phyloP scores from a whole-genome alignment of 2,329 filamentous ascomycete genomes.

The Colletotrichum sp. region DNA sequence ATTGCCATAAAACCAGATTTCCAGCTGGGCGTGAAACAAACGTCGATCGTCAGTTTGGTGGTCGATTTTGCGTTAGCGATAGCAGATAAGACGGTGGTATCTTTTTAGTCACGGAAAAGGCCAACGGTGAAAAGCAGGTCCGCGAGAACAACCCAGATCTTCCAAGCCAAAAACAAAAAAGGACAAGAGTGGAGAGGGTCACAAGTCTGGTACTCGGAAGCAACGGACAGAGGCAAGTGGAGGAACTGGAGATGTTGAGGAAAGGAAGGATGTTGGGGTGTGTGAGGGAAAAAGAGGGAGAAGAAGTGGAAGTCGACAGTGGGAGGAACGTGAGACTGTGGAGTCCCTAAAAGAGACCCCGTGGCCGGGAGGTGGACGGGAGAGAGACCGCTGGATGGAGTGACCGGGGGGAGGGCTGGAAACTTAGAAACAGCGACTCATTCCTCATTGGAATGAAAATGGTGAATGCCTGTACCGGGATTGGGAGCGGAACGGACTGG shows the following conservation, averaged over 20 bases:
- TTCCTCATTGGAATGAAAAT: neutral
- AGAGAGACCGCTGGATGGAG: neutral
- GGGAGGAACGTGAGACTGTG: slow-evolving; percentile 14
- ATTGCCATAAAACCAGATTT: neutral
- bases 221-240: neutral
- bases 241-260: neutral
- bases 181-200: neutral
- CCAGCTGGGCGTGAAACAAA: neutral
- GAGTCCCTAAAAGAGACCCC: slow-evolving; percentile 13
- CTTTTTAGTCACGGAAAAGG: slow-evolving; percentile 2
- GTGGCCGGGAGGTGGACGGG: slow-evolving; percentile 6
- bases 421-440: slow-evolving; percentile 12
- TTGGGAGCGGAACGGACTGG: neutral
- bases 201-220: neutral
- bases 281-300: slow-evolving; percentile 18
- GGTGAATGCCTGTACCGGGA: slow-evolving; percentile 1
- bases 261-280: neutral
- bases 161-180: neutral
- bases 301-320: slow-evolving; percentile 10
- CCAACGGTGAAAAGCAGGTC: neutral
- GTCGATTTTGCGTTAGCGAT: neutral
- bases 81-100: neutral
- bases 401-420: neutral
- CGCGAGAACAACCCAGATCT: slow-evolving; percentile 2
- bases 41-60: neutral